Evolutionary conservation across 176 grass and related monocot genomes (phyloP), one percentile per base, ranked within the genome.

Genomic region (Phoenix dactylifera): DNA sequence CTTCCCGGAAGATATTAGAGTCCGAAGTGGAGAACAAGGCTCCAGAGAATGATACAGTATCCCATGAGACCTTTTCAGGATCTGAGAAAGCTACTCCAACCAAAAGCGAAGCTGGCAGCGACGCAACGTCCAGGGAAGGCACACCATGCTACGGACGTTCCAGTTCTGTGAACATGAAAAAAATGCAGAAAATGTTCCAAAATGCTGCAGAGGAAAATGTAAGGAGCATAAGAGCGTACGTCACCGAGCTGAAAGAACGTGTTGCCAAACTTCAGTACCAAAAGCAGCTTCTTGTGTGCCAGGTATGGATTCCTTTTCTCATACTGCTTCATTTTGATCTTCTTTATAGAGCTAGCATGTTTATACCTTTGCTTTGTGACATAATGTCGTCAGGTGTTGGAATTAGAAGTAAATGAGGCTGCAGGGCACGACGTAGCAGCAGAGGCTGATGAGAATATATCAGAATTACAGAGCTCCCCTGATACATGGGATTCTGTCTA

Each of bases 201-300:
- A 96, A 96, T 75, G 91, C 91, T n/a, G 91, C 86, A 0, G 91
- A 96, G 62, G 86, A 96, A 52, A 96, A 96, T 15, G 91, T 90
- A 3, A 84, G 86, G 70, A 96, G 29, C 25, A 90, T 96, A 63
- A 79, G 86, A 58, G 77, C 84, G 63, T 96, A 98, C 14, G 93
- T 98, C 15, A 88, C 93, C 52, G 93, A 98, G 66, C 76, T 98
- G 55, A 91, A 98, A 76, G 93, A 98, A 64, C 70, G 87, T 35
- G 87, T 96, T 22, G 91, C 91, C 3, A 96, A 96, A 57, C 91
- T 96, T 77, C 91, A 96, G 66, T 96, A 96, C 76, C 93, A 98
- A 70, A 98, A 98, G 69, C 93, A 98, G 26, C 79, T 98, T 18
- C 82, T 98, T 58, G 93, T 98, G 28, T 85, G 87, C 70, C 93